phyloP scores from a whole-genome alignment of 2,329 filamentous ascomycete genomes.

The Trichophyton rubrum region DNA sequence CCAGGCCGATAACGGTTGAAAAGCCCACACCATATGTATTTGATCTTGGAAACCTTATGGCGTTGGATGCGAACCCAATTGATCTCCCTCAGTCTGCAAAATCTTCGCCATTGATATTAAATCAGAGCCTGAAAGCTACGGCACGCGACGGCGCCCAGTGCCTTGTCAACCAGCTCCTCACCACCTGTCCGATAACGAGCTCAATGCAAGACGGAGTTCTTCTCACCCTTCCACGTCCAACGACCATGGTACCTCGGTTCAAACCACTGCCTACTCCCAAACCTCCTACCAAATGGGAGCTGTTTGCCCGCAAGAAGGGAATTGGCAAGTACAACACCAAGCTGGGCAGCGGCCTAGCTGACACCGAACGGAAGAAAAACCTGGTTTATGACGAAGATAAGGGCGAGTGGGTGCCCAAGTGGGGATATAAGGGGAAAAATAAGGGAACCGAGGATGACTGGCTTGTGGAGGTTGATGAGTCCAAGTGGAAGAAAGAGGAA shows the following conservation, averaged over 20 bases:
- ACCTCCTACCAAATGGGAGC: slow-evolving; percentile 84
- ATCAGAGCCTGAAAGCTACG: slow-evolving; percentile 56
- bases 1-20: slow-evolving; percentile 49
- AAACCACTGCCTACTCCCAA: slow-evolving; percentile 78
- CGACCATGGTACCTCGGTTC: slow-evolving; percentile 69
- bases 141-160: slow-evolving; percentile 85
- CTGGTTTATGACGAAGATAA: slow-evolving; percentile 71
- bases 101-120: slow-evolving; percentile 34
- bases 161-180: slow-evolving; percentile 87
- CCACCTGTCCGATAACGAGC: slow-evolving; percentile 66
- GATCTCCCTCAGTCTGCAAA: slow-evolving; percentile 36
- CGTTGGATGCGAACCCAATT: slow-evolving; percentile 76
- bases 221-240: slow-evolving; percentile 58
- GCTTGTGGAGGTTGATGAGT: slow-evolving; percentile 82
- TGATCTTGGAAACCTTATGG: slow-evolving; percentile 77
- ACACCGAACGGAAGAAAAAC: slow-evolving; percentile 50
- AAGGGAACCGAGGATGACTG: slow-evolving; percentile 73
- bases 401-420: slow-evolving; percentile 84
- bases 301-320: slow-evolving; percentile 92
- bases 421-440: slow-evolving; percentile 87
- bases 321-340: slow-evolving; percentile 70
- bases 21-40: slow-evolving; percentile 88
- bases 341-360: slow-evolving; percentile 45
- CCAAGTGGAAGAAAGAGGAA: slow-evolving; percentile 57
- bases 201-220: slow-evolving; percentile 55